These are phyloP conservation scores for Oryza glaberrima DNA, from an alignment of 176 grass and related monocot species.

Conservation along the genomic window DNA sequence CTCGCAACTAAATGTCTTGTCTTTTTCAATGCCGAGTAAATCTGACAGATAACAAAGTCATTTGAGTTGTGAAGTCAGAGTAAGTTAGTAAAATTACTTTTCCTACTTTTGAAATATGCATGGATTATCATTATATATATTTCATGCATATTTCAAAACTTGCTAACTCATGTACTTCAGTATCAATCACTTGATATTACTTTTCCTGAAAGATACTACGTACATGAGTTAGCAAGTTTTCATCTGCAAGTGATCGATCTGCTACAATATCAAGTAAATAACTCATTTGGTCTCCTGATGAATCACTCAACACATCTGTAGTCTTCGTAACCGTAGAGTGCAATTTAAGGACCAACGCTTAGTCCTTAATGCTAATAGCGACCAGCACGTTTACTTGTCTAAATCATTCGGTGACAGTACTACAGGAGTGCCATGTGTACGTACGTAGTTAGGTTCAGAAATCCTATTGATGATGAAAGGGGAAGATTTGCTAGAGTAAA, in stretches of 20 bases:
- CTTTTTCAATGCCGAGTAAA: not conserved
- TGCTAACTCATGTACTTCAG: too few species aligned
- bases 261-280: not conserved
- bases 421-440: not conserved
- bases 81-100: not conserved
- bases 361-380: not conserved
- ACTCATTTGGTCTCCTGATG: not conserved
- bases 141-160: too few species aligned
- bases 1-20: not conserved
- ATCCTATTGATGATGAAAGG: not conserved
- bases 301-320: slow-evolving; percentile 26
- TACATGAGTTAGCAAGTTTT: slow-evolving; percentile 16
- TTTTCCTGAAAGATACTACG: slow-evolving; percentile 30
- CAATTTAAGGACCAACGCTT: slow-evolving; percentile 24
- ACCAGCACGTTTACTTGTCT: slow-evolving; percentile 9
- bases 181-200: too few species aligned
- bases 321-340: slow-evolving; percentile 22
- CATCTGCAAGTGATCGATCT: not conserved
- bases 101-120: not conserved
- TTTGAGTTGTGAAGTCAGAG: not conserved
- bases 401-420: not conserved
- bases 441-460: not conserved
- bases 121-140: not conserved
- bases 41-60: not conserved
- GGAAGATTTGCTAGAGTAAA: not conserved